phyloP scores from a whole-genome alignment of 1,284 basidiomycete species.

The Hymenochaete sp. region DNA sequence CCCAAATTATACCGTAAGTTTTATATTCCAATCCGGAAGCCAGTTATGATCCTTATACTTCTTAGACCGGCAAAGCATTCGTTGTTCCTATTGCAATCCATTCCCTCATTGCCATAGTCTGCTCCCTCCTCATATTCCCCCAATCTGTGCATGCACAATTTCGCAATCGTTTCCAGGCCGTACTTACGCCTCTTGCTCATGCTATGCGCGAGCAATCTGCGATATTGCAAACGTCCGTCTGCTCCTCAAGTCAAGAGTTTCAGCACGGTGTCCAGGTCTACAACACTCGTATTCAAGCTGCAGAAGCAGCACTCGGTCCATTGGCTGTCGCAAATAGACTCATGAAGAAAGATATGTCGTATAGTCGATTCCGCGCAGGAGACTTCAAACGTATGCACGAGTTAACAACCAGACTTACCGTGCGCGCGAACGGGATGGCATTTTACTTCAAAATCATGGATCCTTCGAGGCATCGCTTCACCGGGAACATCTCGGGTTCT shows the following conservation, averaged over 20 bases:
- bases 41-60: neutral
- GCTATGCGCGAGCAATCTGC: slow-evolving; percentile 41
- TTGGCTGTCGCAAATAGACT: slow-evolving; percentile 48
- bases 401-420: slow-evolving; percentile 40
- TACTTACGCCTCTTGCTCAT: slow-evolving; percentile 43
- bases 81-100: neutral
- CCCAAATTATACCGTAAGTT: slow-evolving; percentile 45
- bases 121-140: slow-evolving; percentile 49
- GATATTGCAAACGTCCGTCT: slow-evolving; percentile 39
- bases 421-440: slow-evolving; percentile 55
- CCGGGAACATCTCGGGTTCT: too few relatives aligned
- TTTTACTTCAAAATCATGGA: slow-evolving; percentile 59
- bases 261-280: slow-evolving; percentile 37
- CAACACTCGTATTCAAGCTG: slow-evolving; percentile 32
- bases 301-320: slow-evolving; percentile 48
- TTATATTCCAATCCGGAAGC: neutral
- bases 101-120: neutral
- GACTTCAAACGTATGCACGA: slow-evolving; percentile 52
- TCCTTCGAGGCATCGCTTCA: slow-evolving; percentile 24
- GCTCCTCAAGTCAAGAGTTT: slow-evolving; percentile 24
- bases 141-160: slow-evolving; percentile 58
- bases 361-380: slow-evolving; percentile 50
- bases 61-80: neutral
- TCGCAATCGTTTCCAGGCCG: slow-evolving; percentile 41
- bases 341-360: slow-evolving; percentile 56